Base-by-base conservation (phyloP, 2,329 filamentous ascomycete species). In the Xylariomycetidae sp. region DNA sequence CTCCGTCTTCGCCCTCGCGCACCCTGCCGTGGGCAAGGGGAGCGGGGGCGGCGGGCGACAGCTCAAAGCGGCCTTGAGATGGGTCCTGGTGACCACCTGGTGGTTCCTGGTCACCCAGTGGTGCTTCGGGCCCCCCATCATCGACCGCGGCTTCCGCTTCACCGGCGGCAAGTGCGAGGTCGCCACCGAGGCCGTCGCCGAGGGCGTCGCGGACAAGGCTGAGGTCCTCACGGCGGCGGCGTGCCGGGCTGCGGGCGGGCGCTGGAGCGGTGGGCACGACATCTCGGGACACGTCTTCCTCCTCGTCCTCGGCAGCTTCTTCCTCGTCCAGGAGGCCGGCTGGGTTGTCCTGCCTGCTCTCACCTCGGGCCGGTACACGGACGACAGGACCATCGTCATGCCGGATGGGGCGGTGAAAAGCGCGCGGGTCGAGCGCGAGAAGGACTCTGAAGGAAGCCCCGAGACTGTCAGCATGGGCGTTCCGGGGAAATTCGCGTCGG, bases 231-330 rank as follows among this genome's bases (percentile, higher is more conserved):
- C 84, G 1, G 79, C 82, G 1, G 77, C 82, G 4, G 83, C 86
- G 26, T 98, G 92, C 56, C 92, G 86, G 63, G 70, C 80, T 4
- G 76, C 79, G 0, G 90, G 90, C 6, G 90, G 92, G 0, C 66
- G 70, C 34, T 98, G 92, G 92, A 76, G 69, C 37, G 92, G 92
- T n/a, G 92, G 92, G 0, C 88, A 96, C 60, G 92, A 98, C 60
- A 90, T 98, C 48, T 92, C 84, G 40, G 92, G 92, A 0, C 92
- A 96, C 60, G 87, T 95, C 4, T 95, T 98, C 53, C 64, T 98
- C 64, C 71, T 98, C 30, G 87, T 93, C 6, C 66, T 95, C 25
- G 85, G 86, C 4, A 90, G 82, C 37, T 78, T 78, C 29, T 85
- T 95, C 52, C 64, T 96, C 32, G 71, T 83, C 59, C 79, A 94